Evolutionary conservation across 306 rosid genomes (phyloP).

Genomic region (Erythrophleum fordii): DNA sequence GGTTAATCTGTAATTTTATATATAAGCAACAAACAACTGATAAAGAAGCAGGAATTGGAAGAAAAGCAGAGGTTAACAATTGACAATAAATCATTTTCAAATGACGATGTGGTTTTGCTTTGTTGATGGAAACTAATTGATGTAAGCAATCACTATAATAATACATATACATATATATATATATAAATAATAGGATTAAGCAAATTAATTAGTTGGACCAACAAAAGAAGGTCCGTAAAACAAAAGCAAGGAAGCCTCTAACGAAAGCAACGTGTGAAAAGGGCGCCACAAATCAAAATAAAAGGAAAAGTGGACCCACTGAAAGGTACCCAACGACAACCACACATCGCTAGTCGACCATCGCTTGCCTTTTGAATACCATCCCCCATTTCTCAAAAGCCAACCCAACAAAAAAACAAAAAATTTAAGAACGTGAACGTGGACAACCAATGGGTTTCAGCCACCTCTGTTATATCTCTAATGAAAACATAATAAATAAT

Average conservation of each 20-base stretch:
- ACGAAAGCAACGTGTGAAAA: constrained; percentile 22
- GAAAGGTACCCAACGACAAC: constrained; percentile 15
- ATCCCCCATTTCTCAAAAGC: too few relatives aligned
- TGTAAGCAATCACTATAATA: not conserved
- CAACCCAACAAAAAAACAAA: too few relatives aligned
- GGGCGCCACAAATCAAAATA: constrained; percentile 20
- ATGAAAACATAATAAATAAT: too few relatives aligned
- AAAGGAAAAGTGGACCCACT: constrained; percentile 27
- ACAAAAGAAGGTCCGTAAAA: not conserved
- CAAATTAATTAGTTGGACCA: not conserved
- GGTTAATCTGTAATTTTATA: too few relatives aligned
- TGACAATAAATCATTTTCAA: not conserved
- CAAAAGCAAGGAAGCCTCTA: not conserved
- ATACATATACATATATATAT: too few relatives aligned
- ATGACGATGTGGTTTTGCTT: not conserved
- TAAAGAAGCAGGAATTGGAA: not conserved
- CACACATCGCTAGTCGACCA: constrained; percentile 13
- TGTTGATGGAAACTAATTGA: not conserved
- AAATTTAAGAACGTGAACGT: too few relatives aligned
- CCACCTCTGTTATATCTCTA: too few relatives aligned
- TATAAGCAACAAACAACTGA: not conserved
- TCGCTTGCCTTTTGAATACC: not conserved
- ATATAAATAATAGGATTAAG: not conserved
- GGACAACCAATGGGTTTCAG: too few relatives aligned
- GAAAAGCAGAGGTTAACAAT: not conserved